Conservation (phyloP, 495 filamentous ascomycete species). For the Tricharina praecox region DNA sequence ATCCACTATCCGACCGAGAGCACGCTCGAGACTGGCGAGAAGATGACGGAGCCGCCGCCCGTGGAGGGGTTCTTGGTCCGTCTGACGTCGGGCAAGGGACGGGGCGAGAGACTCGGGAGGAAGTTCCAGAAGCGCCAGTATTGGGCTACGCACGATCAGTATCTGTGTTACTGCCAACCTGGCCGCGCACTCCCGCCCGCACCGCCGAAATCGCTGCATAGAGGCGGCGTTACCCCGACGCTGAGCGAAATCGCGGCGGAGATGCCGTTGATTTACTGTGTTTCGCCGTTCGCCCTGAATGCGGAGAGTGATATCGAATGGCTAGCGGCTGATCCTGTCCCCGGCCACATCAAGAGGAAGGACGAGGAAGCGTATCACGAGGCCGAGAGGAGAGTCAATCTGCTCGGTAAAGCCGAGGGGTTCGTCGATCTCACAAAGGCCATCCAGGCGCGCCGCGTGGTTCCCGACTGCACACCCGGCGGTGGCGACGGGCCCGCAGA, state of each 20-base stretch:
- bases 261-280: conserved; percentile 44
- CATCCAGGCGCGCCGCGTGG: conserved; percentile 38
- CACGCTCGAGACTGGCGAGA: conserved; percentile 27
- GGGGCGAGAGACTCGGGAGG: conserved; percentile 41
- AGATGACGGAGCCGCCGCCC: conserved; percentile 43
- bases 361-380: conserved; percentile 49
- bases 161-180: conserved; percentile 48
- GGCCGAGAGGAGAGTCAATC: conserved; percentile 42
- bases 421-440: conserved; percentile 49
- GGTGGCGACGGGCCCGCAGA: not conserved
- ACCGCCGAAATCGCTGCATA: conserved; percentile 39
- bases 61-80: conserved; percentile 58
- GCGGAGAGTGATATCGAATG: conserved; percentile 39
- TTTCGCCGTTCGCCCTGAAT: conserved; percentile 45
- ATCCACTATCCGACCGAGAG: conserved; percentile 48
- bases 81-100: conserved; percentile 48
- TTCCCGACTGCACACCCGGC: not conserved
- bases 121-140: conserved; percentile 58
- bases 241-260: conserved; percentile 40
- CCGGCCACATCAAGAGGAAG: conserved; percentile 29
- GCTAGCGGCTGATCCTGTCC: conserved; percentile 35
- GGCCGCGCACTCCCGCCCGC: conserved; percentile 47
- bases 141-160: conserved; percentile 53
- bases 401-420: conserved; percentile 44
- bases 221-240: conserved; percentile 36